A percentile compares a stretch with the other conserved stretches of the same genome.
phyloP scores from a whole-genome alignment of 306 rosid genomes.

The Herpetospermum pedunculosum region DNA sequence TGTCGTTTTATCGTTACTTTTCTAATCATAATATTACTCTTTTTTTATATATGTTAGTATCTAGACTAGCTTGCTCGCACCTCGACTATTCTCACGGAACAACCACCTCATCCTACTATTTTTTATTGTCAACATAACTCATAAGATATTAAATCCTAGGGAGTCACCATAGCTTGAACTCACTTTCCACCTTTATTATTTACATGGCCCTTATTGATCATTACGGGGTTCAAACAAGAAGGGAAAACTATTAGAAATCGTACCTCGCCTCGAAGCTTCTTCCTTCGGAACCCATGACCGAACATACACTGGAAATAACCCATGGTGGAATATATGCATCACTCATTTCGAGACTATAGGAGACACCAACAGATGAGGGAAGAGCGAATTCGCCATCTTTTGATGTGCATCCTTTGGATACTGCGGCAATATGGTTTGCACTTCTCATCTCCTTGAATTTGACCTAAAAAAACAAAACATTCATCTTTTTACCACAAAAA shows the following conservation, averaged over 20 bases:
- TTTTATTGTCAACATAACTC: no score
- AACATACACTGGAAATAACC: conserved; percentile 49
- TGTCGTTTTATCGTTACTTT: no score
- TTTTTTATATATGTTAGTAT: no score
- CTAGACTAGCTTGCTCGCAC: no score
- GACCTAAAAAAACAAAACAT: conserved; percentile 28
- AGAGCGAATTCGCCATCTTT: conserved; percentile 32
- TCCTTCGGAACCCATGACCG: conserved; percentile 54
- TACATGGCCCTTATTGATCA: no score
- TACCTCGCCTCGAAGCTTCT: conserved; percentile 93
- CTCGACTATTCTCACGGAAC: no score
- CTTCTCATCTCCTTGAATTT: conserved; percentile 70
- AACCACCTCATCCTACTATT: no score
- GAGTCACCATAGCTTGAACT: no score
- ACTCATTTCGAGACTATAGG: conserved; percentile 64
- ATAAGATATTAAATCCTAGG: no score
- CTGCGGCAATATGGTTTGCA: conserved; percentile 41
- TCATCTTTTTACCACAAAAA: conserved; percentile 5
- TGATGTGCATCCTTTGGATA: conserved; percentile 25
- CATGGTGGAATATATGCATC: conserved; percentile 82
- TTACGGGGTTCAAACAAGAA: not conserved
- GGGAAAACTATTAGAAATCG: not conserved
- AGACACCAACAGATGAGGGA: conserved; percentile 29
- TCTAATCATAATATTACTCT: no score
- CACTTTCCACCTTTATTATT: no score